Evolutionary conservation across 2,329 filamentous ascomycete species (phyloP), one percentile per base, ranked within the genome.

Genomic region (Fusarium solani-melongenae): DNA sequence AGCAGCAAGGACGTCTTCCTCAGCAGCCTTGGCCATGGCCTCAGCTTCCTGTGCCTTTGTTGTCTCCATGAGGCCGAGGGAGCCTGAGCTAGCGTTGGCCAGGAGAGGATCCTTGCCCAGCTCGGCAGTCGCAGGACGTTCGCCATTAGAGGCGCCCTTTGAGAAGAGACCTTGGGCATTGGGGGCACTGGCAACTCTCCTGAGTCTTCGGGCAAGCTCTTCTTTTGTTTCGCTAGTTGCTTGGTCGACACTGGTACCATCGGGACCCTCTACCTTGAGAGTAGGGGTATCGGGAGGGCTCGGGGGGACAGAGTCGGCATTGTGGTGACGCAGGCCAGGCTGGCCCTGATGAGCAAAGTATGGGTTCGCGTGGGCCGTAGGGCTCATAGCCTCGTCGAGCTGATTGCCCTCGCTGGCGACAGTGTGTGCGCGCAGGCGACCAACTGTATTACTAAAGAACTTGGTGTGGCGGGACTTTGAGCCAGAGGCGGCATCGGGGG

Each of bases 291-390:
- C 95, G 51, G 96, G 94, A 33, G 96, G 96, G 70, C 95, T 97
- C 14, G 95, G 94, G 15, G 96, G 95, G 38, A 97, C 93, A 73
- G 95, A 98, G 79, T 92, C 94, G 76, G 96, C 94, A 82, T 98
- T 97, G 85, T 97, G 95, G 85, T 99, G 96, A 80, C 96, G 92
- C 78, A 98, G 87, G 73, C 94, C 94, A 5, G 96, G 96, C 77
- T 95, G 95, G 66, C 96, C 96, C 84, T 99, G 96, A 82, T 98
- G 96, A 75, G 92, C 93, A 83, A 98, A 99, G 84, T 99, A 99
- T 20, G 96, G 96, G 82, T 99, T 99, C 73, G 95, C 96, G 80
- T 96, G 92, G 60, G 95, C 96, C 6, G 95, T 98, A 29, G 96
- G 96, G 80, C 95, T 98, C 79, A 97, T 88, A 70, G 90, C 88